Evolutionary conservation across 257 asterid species (phyloP).

Genomic region (Solanum phureja): DNA sequence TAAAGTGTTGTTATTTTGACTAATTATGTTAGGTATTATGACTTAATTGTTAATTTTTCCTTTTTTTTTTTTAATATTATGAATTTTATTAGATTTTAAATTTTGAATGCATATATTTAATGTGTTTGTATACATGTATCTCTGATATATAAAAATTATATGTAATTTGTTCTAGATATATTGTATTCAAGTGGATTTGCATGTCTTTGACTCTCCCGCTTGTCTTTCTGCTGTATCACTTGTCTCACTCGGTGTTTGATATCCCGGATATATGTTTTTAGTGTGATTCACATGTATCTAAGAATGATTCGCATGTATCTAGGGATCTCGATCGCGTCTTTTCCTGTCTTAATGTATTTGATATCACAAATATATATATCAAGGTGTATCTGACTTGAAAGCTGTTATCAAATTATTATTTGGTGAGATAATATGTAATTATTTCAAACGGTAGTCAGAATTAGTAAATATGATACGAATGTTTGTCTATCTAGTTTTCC

Average conservation of each 20-base stretch:
- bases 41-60: too few relatives aligned
- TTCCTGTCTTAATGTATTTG: neutral
- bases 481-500: neutral
- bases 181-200: neutral
- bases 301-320: neutral
- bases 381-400: neutral
- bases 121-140: too few relatives aligned
- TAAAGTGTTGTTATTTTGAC: too few relatives aligned
- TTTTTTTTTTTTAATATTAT: too few relatives aligned
- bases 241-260: too few relatives aligned
- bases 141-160: too few relatives aligned
- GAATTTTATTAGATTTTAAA: neutral
- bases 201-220: neutral
- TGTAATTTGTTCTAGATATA: too few relatives aligned
- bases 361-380: neutral
- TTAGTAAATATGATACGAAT: neutral
- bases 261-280: fast-evolving
- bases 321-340: neutral
- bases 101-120: too few relatives aligned
- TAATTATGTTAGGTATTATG: too few relatives aligned
- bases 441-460: neutral
- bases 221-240: neutral
- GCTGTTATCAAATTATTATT: too few relatives aligned
- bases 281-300: neutral
- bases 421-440: too few relatives aligned